phyloP scores from a whole-genome alignment of 768 basidiomycete genomes.

The Myochromella boudieri region DNA sequence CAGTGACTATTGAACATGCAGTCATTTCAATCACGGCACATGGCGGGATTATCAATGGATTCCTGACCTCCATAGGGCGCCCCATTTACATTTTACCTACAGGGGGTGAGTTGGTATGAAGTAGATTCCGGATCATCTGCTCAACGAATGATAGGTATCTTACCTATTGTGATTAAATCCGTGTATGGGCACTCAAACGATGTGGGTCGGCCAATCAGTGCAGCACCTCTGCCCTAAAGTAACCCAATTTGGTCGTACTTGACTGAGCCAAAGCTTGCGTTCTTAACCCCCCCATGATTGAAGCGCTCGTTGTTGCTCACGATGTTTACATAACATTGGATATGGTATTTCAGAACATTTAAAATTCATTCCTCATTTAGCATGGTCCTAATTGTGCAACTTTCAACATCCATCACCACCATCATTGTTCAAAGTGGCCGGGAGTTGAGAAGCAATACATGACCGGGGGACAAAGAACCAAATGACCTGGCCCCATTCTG shows the following conservation, averaged over 20 bases:
- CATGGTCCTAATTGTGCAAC: too few relatives aligned
- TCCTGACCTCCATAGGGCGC: slow-evolving; percentile 49
- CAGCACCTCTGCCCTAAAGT: too few relatives aligned
- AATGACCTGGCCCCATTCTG: slow-evolving; percentile 24
- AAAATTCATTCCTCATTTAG: too few relatives aligned
- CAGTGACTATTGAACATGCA: slow-evolving; percentile 22
- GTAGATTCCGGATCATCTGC: background rate
- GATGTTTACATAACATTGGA: too few relatives aligned
- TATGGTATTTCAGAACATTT: too few relatives aligned
- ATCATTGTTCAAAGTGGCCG: slow-evolving; percentile 22
- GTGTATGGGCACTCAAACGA: too few relatives aligned
- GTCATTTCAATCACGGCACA: slow-evolving; percentile 72
- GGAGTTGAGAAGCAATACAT: slow-evolving; percentile 23
- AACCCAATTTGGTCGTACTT: too few relatives aligned
- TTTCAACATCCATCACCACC: slow-evolving; percentile 24
- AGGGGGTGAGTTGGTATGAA: slow-evolving; percentile 53
- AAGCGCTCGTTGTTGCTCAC: too few relatives aligned
- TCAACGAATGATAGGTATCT: slow-evolving; percentile 15
- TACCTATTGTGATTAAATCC: slow-evolving; percentile 20
- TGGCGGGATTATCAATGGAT: slow-evolving; percentile 59
- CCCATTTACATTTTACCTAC: slow-evolving; percentile 48
- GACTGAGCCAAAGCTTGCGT: too few relatives aligned
- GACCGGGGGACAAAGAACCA: slow-evolving; percentile 28
- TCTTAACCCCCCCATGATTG: too few relatives aligned
- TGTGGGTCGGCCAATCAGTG: too few relatives aligned